These are phyloP conservation scores for Magnusiomyces magnusii DNA, from an alignment of 1,139 yeast species.

Conservation along the genomic window DNA sequence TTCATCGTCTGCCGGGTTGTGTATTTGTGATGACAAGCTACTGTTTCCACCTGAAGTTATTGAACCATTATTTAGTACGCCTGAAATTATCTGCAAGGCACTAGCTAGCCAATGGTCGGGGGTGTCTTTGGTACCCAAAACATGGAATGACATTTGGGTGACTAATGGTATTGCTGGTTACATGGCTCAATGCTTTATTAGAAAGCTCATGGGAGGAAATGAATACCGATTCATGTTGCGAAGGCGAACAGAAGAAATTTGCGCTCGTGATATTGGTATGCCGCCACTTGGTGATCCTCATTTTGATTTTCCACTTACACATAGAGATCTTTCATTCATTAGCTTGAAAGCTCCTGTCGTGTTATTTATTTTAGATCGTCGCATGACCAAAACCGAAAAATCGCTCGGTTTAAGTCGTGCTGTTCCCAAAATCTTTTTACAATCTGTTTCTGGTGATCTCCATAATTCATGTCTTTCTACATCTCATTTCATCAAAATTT, in stretches of 20 bases:
- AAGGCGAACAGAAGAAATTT: slow-evolving; percentile 54
- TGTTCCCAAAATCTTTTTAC: slow-evolving; percentile 81
- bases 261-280: slow-evolving; percentile 69
- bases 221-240: slow-evolving; percentile 70
- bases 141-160: slow-evolving; percentile 85
- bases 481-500: slow-evolving; percentile 77
- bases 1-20: slow-evolving; percentile 66
- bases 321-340: slow-evolving; percentile 54
- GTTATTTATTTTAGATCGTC: slow-evolving; percentile 69
- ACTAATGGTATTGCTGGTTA: slow-evolving; percentile 77
- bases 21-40: slow-evolving; percentile 54
- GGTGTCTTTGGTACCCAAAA: slow-evolving; percentile 76
- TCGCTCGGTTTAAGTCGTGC: slow-evolving; percentile 90
- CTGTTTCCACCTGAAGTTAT: slow-evolving; percentile 71
- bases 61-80: slow-evolving; percentile 69
- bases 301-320: slow-evolving; percentile 61
- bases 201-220: slow-evolving; percentile 70
- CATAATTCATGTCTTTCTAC: slow-evolving; percentile 74
- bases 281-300: slow-evolving; percentile 71
- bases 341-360: slow-evolving; percentile 81
- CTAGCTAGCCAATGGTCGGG: slow-evolving; percentile 93
- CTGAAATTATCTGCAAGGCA: slow-evolving; percentile 60
- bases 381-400: slow-evolving; percentile 95
- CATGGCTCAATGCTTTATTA: slow-evolving; percentile 70
- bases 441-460: slow-evolving; percentile 93